A percentile compares a stretch with the other conserved stretches of the same genome.
Evolutionary conservation across 495 filamentous ascomycete species (phyloP).

Genomic region (Lichenothelia convexa): DNA sequence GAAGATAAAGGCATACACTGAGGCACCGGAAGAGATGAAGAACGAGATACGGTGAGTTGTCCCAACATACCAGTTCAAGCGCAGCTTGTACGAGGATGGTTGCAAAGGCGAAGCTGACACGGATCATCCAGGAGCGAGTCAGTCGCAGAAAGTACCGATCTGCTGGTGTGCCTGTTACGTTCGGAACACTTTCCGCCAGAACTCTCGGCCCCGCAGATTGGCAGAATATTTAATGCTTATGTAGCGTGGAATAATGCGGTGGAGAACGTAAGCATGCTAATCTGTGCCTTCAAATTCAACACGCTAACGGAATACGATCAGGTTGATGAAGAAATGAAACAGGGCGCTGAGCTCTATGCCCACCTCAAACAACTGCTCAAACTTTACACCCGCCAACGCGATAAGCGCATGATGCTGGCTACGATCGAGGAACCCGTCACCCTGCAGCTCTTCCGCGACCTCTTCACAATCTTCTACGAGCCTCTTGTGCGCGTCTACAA

Average conservation of each 20-base stretch:
- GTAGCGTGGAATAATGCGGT: constrained; percentile 95
- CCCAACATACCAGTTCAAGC: no score
- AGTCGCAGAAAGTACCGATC: constrained; percentile 55
- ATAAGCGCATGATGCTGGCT: constrained; percentile 92
- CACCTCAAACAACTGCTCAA: constrained; percentile 91
- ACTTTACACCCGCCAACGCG: constrained; percentile 73
- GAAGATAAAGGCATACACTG: constrained; percentile 62
- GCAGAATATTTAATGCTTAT: constrained; percentile 75
- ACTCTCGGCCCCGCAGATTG: constrained; percentile 54
- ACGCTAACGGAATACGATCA: constrained; percentile 1
- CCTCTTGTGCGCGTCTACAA: constrained; percentile 93
- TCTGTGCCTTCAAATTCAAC: constrained; percentile 7
- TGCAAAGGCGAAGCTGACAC: no score
- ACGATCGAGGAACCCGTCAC: constrained; percentile 93
- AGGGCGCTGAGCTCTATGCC: constrained; percentile 78
- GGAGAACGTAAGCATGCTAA: constrained; percentile 43
- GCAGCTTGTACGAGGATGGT: no score
- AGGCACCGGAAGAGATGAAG: constrained; percentile 57
- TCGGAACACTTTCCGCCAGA: constrained; percentile 54
- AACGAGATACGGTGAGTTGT: constrained; percentile 48
- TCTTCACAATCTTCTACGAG: constrained; percentile 98
- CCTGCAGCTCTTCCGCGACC: constrained; percentile 78
- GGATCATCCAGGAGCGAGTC: no score
- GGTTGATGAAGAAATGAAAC: constrained; percentile 63
- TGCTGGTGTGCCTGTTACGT: constrained; percentile 66